A percentile compares a stretch with the other conserved stretches of the same genome.
phyloP scores from a whole-genome alignment of 371 early-diverging fungal species.

The Circinella minor region DNA sequence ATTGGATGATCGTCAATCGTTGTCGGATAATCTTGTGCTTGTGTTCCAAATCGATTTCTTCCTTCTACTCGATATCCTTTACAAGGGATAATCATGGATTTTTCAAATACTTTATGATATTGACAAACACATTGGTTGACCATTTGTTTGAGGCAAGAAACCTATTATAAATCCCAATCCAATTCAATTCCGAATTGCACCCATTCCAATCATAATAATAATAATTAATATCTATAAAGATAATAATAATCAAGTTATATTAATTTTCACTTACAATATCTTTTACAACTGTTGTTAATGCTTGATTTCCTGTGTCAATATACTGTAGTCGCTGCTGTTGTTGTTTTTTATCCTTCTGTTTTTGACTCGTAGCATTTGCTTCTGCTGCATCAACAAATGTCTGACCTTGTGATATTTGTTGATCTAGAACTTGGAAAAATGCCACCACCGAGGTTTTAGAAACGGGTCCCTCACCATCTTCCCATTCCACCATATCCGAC shows the following conservation, averaged over 20 bases:
- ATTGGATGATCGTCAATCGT: background rate
- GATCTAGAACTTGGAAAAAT: slow-evolving; percentile 15
- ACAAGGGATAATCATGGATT: slow-evolving; percentile 32
- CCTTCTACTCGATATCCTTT: slow-evolving; percentile 36
- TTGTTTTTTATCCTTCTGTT: slow-evolving; percentile 1
- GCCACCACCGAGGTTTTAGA: slow-evolving; percentile 10
- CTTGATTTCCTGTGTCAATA: slow-evolving; percentile 9
- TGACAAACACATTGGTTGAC: slow-evolving; percentile 30
- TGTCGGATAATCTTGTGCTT: slow-evolving; percentile 3
- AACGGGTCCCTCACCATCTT: slow-evolving; percentile 16
- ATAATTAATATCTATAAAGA: no score
- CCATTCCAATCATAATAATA: no score
- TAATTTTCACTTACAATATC: slow-evolving; percentile 29
- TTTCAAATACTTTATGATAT: slow-evolving; percentile 23
- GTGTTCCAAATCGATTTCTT: slow-evolving; percentile 21
- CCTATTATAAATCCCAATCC: slow-evolving; percentile 2
- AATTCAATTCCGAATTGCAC: no score
- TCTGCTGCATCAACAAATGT: background rate
- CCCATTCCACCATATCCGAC: slow-evolving; percentile 54
- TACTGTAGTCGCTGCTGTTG: background rate
- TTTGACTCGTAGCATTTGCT: background rate
- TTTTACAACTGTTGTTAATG: slow-evolving; percentile 26
- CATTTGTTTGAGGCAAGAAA: slow-evolving; percentile 25
- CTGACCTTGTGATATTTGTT: slow-evolving; percentile 17
- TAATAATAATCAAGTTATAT: no score